Evolutionary conservation across 1,139 yeast genomes (phyloP), one percentile per base, ranked within the genome.

Genomic region (Chernovozyma aurita): DNA sequence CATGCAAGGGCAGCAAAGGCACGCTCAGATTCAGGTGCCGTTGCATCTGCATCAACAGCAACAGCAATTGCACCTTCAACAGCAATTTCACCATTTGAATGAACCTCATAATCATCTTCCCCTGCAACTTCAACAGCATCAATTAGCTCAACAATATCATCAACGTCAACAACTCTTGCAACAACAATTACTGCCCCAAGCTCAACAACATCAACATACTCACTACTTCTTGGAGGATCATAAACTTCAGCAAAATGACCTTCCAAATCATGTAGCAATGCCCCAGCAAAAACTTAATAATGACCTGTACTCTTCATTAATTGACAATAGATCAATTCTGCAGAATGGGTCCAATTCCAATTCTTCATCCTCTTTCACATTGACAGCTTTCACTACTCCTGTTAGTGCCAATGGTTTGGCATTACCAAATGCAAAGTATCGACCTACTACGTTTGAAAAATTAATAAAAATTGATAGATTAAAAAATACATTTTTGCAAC

Each of bases 401-500:
- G 9, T 20, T 20, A 9, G 22, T 20, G 8, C 9, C 22, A 20
- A 20, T 20, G 6, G 8, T 7, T 9, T 7, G 22, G 39, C 43
- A 16, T 34, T 46, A 12, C 46, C 49, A 5, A 48, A 51, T 31
- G 56, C 57, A 0, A 43, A 41, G 3, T 15, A 38, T 3, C 31
- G 31, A 16, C 39, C 40, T 2, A 34, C 36, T 2, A 35, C 31
- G 0, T 42, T 51, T 24, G 36, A 37, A 7, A 48, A 38, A 21
- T 29, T 49, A 12, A 27, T 34, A 6, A 38, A 29, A n/a, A 32
- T 38, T 2, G 43, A 38, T 13, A 36, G 36, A 2, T 32, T 50
- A 13, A 46, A 45, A 18, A 53, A 52, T 33, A 41, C 35, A 4
- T 51, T 50, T 30, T 43, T 53, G 25, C 40, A 39, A 15, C 47